Evolutionary conservation across 352 stramenopile genomes (phyloP), one percentile per base, ranked within the genome.

Genomic region (Pythium scleroteichum): DNA sequence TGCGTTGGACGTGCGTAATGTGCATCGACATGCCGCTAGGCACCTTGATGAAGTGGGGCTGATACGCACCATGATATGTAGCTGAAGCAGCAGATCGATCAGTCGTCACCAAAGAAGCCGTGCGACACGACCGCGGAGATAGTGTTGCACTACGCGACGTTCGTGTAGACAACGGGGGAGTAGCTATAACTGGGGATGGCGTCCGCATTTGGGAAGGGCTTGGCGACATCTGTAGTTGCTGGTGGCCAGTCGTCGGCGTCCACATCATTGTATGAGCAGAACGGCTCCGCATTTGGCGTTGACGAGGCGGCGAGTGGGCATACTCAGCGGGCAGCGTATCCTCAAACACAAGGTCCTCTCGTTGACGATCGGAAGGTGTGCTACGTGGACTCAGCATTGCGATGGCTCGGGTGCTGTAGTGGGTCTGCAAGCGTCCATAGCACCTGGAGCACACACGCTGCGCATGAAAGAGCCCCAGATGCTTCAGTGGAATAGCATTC

Each of bases 391-490:
- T 67, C 14, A 73, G 32, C 64, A 56, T 10, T 66, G 58, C 23
- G 19, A 69, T 39, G 14, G 73, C 73, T 6, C 68, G 71, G 10
- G 65, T 60, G 19, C 69, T 85, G 22, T 81, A 73, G 24, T 82
- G 68, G 14, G 82, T 70, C 64, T 88, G 77, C 12, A 92, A 50
- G 14, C 68, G 62, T 22, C 82, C 74, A 62, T 88, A 82, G 63
- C 83, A 92, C 14, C 59, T 62, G 3, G 66, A 65, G 51, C 87
- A 96, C 9, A 96, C 82, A 16, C 87, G 71, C 40, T 93, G 73
- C 3, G 80, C 75, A 7, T 80, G 55, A 47, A 78, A 81, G 1
- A 87, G 63, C 12, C 75, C 80, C 8, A 84, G 59, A 45, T 85
- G 74, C 57, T 86, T 78, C 39, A 97, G 53, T 7, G 78, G 70